Conservation (phyloP, 2,329 filamentous ascomycete species). For the Talaromyces rugulosus region DNA sequence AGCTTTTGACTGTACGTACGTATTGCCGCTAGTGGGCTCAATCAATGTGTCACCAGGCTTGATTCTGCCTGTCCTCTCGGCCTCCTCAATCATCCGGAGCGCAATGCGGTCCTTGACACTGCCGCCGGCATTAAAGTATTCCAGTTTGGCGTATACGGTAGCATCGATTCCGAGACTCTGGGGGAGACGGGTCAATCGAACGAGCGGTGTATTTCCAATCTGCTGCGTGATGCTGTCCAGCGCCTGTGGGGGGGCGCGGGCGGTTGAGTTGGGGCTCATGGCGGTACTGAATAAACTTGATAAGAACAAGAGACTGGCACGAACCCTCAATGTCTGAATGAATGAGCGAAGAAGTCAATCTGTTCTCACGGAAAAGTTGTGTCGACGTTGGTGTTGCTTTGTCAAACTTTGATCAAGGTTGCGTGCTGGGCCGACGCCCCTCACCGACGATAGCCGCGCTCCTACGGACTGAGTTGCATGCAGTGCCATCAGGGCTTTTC, state of each 20-base stretch:
- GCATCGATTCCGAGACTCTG: constrained; percentile 85
- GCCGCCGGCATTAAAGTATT: constrained; percentile 90
- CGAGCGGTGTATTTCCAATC: constrained; percentile 94
- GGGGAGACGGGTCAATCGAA: constrained; percentile 88
- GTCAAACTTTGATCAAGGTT: not conserved
- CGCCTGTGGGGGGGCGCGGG: constrained; percentile 51
- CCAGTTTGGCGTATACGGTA: constrained; percentile 84
- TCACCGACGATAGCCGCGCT: constrained; percentile 6
- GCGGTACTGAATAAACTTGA: not conserved
- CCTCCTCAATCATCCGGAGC: constrained; percentile 94
- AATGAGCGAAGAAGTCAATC: not conserved
- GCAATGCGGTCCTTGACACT: constrained; percentile 95
- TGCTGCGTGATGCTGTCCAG: constrained; percentile 73
- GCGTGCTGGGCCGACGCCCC: not conserved
- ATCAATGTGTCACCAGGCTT: constrained; percentile 97
- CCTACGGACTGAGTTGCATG: not conserved
- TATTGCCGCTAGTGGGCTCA: constrained; percentile 97
- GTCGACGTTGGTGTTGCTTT: not conserved
- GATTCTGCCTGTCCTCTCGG: constrained; percentile 85
- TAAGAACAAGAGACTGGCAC: not conserved
- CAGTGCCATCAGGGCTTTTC: not conserved
- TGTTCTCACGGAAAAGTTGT: not conserved
- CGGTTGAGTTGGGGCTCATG: constrained; percentile 1
- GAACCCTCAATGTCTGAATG: not conserved
- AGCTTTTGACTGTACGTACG: constrained; percentile 41